Evolutionary conservation across 345 rosid genomes (phyloP).

Genomic region (Sonneratia caseolaris): DNA sequence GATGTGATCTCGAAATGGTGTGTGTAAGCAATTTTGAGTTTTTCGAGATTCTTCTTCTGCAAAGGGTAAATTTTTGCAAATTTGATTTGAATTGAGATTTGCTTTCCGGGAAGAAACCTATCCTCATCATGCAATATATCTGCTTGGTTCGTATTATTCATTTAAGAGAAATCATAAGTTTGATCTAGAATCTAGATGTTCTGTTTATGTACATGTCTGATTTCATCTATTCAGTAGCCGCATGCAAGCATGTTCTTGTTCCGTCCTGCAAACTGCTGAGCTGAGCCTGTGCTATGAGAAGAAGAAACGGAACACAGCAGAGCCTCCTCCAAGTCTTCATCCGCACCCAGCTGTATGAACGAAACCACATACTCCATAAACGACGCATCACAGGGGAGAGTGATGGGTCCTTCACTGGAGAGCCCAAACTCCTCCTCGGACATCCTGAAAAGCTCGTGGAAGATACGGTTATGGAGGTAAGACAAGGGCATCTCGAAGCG

Average conservation of each 20-base stretch:
- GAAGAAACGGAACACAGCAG: constrained; percentile 9
- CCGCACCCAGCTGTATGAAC: constrained; percentile 14
- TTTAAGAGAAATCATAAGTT: not conserved
- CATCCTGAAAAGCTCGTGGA: constrained; percentile 26
- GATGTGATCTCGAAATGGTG: too few relatives aligned
- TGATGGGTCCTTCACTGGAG: constrained; percentile 21
- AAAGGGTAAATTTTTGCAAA: too few relatives aligned
- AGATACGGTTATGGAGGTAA: constrained; percentile 15
- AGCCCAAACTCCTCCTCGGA: constrained; percentile 32
- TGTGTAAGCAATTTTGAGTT: too few relatives aligned
- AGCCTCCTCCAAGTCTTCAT: constrained; percentile 26
- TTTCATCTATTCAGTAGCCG: not conserved
- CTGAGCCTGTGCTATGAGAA: not conserved
- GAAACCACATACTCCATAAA: constrained; percentile 20
- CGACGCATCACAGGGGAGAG: constrained; percentile 22
- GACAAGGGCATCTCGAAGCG: constrained; percentile 7
- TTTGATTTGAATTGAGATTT: not conserved
- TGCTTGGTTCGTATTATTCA: not conserved
- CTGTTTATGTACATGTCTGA: not conserved
- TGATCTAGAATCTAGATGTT: not conserved
- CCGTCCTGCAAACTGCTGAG: not conserved
- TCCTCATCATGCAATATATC: not conserved
- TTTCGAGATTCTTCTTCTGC: too few relatives aligned
- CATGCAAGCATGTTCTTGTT: not conserved
- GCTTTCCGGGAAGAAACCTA: not conserved